Conservation (phyloP, 345 rosid genomes). For the Arabidopsis thaliana region TAIR10.1 NC_003076.8:1555501-1556000, state of each 20-base stretch:
- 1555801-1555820: slow-evolving; percentile 39
- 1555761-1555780: slow-evolving; percentile 8
- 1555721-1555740: slow-evolving; percentile 4
- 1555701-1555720: slow-evolving; percentile 35
- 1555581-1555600: slow-evolving; percentile 45
- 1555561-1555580: slow-evolving; percentile 28
- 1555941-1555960: background rate
- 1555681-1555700: slow-evolving; percentile 52
- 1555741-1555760: slow-evolving; percentile 13
- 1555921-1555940: slow-evolving; percentile 11
- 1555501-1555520: slow-evolving; percentile 59
- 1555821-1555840: slow-evolving; percentile 31
- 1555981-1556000: slow-evolving; percentile 17
- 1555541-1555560: slow-evolving; percentile 56
- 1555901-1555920: background rate
- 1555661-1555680: slow-evolving; percentile 39
- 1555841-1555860: background rate
- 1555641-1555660: slow-evolving; percentile 33
- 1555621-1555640: slow-evolving; percentile 53
- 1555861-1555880: background rate
- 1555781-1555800: slow-evolving; percentile 48
- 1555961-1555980: slow-evolving; percentile 31
- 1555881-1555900: background rate
- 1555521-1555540: slow-evolving; percentile 76
- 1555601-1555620: slow-evolving; percentile 58